These are phyloP conservation scores for Trametes cinnabarina DNA, from an alignment of 768 basidiomycete genomes.

Conservation along the genomic window DNA sequence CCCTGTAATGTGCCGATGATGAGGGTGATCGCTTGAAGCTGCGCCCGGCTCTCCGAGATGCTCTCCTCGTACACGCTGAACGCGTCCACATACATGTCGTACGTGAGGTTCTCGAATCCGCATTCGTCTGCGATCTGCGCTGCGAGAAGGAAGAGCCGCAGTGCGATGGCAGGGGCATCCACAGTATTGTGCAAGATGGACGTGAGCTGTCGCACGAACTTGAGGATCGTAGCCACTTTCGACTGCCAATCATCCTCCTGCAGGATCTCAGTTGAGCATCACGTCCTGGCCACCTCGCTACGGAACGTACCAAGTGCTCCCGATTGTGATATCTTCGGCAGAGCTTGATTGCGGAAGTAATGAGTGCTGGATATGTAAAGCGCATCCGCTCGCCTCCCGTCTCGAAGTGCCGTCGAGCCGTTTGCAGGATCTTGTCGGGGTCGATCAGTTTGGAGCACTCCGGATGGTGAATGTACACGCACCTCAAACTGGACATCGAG, in stretches of 20 bases:
- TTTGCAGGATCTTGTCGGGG: conserved; percentile 72
- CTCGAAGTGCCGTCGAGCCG: conserved; percentile 85
- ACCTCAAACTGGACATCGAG: conserved; percentile 90
- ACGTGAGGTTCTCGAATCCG: conserved; percentile 92
- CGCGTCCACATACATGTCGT: conserved; percentile 97
- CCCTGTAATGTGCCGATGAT: conserved; percentile 90
- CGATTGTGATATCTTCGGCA: conserved; percentile 87
- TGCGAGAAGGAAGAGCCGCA: conserved; percentile 92
- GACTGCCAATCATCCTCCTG: conserved; percentile 86
- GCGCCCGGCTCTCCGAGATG: conserved; percentile 93
- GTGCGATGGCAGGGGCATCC: conserved; percentile 87
- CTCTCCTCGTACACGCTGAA: conserved; percentile 98
- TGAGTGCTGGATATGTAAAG: conserved; percentile 95
- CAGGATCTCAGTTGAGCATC: background rate
- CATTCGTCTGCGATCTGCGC: conserved; percentile 95
- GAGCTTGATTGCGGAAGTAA: conserved; percentile 89
- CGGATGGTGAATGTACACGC: conserved; percentile 22
- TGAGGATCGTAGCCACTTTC: conserved; percentile 85
- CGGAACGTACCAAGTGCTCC: conserved; percentile 57
- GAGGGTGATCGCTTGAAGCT: conserved; percentile 94
- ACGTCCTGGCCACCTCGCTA: background rate
- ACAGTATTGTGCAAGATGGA: conserved; percentile 92
- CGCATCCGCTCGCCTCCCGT: conserved; percentile 93
- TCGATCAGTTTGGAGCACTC: background rate
- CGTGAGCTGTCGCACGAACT: conserved; percentile 91